Base-by-base conservation (phyloP, 2,329 filamentous ascomycete genomes). In the Bimuria novae-zelandiae region DNA sequence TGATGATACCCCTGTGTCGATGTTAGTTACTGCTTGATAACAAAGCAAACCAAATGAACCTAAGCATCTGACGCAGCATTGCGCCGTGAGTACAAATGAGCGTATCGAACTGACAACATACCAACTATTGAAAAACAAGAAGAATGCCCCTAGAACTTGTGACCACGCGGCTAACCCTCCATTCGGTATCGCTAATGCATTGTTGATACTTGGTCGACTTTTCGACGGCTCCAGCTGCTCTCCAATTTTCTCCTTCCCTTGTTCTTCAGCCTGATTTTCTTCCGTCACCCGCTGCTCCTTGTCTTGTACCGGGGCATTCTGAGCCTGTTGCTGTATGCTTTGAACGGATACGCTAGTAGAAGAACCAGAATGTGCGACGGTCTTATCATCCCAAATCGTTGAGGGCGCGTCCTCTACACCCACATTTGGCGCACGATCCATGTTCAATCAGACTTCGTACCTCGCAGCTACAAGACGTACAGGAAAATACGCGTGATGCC, bases 41-140 rank as follows among this genome's bases (percentile, higher is more conserved):
- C 30, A 33, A 30, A 30, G 27, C 11, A 33, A 33, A 12, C 12
- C 30, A 11, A 33, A 21, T n/a, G n/a, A n/a, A n/a, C 23, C 37
- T 19, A 30, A 42, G n/a, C 23, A 5, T 42, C 7, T n/a, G 17
- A 25, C 16, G 40, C 21, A 30, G 40, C 6, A 19, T 25, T 4
- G 27, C n/a, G 11, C 8, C 19, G 19, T 39, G 14, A 14, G 17
- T 23, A 21, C 22, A 39, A 22, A 22, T 7, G 10, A 16, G 37
- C 25, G 8, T 4, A 4, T 4, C n/a, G 14, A 37, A 16, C 21
- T 27, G 7, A 30, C 29, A 32, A 66, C 70, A 33, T 68, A 75
- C 76, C 78, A 80, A 23, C 73, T 73, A 59, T 80, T 80, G 54
- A 79, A 79, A 56, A 80, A 75, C 7, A 80, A 55, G 47, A 79